Evolutionary conservation across 176 grass and related monocot species (phyloP).

Genomic region (Avena sativa): DNA sequence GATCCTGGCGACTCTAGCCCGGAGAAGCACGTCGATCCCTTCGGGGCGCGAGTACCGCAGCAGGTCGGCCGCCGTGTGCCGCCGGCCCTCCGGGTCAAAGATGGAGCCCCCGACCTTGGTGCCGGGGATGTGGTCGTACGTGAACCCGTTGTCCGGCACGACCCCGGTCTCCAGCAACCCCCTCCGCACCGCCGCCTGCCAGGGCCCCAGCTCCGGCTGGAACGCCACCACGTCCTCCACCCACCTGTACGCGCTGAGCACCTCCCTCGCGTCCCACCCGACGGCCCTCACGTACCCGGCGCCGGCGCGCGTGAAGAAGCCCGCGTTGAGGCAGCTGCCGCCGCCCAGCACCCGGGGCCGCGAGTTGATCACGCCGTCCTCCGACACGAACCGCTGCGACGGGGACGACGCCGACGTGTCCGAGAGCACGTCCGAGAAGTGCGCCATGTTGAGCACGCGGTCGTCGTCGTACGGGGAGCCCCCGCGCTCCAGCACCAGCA

Average conservation of each 20-base stretch:
- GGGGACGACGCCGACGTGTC: slow-evolving; percentile 68
- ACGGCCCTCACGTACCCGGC: slow-evolving; percentile 38
- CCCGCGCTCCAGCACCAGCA: slow-evolving; percentile 83
- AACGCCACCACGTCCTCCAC: slow-evolving; percentile 69
- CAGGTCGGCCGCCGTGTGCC: slow-evolving; percentile 65
- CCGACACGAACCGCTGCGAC: slow-evolving; percentile 81
- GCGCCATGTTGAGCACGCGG: slow-evolving; percentile 62
- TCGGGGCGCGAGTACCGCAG: slow-evolving; percentile 50
- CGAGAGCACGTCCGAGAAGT: slow-evolving; percentile 67
- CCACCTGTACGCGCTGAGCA: slow-evolving; percentile 66
- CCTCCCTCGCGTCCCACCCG: slow-evolving; percentile 61
- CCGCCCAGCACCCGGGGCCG: slow-evolving; percentile 86
- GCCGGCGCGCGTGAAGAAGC: slow-evolving; percentile 88
- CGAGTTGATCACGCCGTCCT: slow-evolving; percentile 82
- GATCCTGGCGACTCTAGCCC: slow-evolving; percentile 46
- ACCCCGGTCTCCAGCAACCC: slow-evolving; percentile 66
- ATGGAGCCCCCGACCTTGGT: slow-evolving; percentile 72
- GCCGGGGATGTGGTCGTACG: slow-evolving; percentile 59
- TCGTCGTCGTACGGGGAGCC: slow-evolving; percentile 77
- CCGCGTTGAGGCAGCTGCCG: slow-evolving; percentile 86
- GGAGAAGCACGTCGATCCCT: slow-evolving; percentile 54
- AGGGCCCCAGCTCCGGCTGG: slow-evolving; percentile 50
- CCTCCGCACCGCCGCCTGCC: slow-evolving; percentile 54
- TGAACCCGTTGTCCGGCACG: slow-evolving; percentile 63
- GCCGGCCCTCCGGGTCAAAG: slow-evolving; percentile 49